A percentile compares a stretch with the other conserved stretches of the same genome.
Conservation (phyloP, 257 asterid species). For the Vinca minor region DNA sequence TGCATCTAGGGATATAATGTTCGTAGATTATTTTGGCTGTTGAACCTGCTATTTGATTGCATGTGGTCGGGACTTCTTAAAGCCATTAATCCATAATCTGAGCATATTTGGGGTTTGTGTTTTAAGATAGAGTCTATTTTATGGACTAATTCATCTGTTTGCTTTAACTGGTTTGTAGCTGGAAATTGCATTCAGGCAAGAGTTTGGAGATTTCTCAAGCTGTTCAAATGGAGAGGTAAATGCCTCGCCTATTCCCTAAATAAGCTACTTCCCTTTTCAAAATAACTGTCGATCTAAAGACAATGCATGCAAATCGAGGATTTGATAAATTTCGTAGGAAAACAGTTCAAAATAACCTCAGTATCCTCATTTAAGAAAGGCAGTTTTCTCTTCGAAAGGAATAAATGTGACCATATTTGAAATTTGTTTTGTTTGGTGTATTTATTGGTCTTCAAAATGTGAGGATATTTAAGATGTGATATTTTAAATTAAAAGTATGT, state of each 20-base stretch:
- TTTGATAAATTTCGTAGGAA: too few species aligned
- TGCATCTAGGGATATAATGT: neutral
- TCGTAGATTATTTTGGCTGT: neutral
- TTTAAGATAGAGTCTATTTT: conserved; percentile 2
- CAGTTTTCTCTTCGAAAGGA: too few species aligned
- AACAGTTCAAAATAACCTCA: too few species aligned
- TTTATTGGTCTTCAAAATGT: too few species aligned
- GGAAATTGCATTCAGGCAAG: conserved; percentile 77
- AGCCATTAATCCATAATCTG: neutral
- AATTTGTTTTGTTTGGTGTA: too few species aligned
- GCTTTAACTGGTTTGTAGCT: conserved; percentile 40
- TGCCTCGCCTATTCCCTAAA: conserved; percentile 1
- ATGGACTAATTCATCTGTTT: conserved; percentile 21
- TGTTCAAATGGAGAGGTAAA: conserved; percentile 68
- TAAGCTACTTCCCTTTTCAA: too few species aligned
- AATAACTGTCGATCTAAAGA: too few species aligned
- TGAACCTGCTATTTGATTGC: neutral
- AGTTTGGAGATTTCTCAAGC: conserved; percentile 53
- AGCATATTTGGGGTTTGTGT: neutral
- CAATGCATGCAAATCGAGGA: too few species aligned
- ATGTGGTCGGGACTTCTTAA: neutral
- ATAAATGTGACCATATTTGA: too few species aligned
- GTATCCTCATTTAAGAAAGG: too few species aligned
- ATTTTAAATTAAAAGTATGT: too few species aligned
- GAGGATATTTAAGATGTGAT: too few species aligned